Evolutionary conservation across 495 filamentous ascomycete genomes (phyloP).

Genomic region (Penicillium bialowiezense): DNA sequence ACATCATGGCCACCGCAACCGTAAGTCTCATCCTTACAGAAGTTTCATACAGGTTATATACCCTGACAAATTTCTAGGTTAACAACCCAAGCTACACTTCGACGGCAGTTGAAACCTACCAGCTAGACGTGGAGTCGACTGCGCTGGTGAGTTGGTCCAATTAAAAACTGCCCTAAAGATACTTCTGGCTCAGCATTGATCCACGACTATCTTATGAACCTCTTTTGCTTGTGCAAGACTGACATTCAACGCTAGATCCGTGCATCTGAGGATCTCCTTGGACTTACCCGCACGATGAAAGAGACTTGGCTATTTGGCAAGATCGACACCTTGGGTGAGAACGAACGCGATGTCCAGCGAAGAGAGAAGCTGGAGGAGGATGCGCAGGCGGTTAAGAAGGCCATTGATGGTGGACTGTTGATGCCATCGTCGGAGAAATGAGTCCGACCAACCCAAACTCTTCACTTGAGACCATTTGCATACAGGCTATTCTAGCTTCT

Average conservation of each 20-base stretch:
- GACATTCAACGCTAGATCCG: slow-evolving; percentile 47
- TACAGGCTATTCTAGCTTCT: neutral
- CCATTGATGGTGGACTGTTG: slow-evolving; percentile 40
- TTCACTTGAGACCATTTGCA: neutral
- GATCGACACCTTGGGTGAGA: slow-evolving; percentile 59
- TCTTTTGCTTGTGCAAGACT: neutral
- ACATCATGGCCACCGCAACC: slow-evolving; percentile 55
- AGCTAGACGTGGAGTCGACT: slow-evolving; percentile 63
- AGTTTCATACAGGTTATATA: neutral
- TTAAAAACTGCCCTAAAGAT: neutral
- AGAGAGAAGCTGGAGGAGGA: slow-evolving; percentile 50
- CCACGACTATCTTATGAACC: neutral
- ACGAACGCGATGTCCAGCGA: slow-evolving; percentile 39
- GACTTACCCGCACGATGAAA: slow-evolving; percentile 62
- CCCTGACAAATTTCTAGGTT: slow-evolving; percentile 20
- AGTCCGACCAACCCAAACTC: neutral
- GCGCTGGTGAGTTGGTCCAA: slow-evolving; percentile 49
- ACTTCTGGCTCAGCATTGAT: neutral
- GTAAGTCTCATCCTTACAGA: slow-evolving; percentile 31
- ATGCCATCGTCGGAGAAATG: slow-evolving; percentile 18
- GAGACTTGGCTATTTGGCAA: slow-evolving; percentile 75
- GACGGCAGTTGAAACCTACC: slow-evolving; percentile 57
- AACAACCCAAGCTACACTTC: slow-evolving; percentile 36
- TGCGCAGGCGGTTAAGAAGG: slow-evolving; percentile 44
- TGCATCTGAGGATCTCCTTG: slow-evolving; percentile 63